Base-by-base conservation (phyloP, 1,284 basidiomycete genomes). In the Trichosporon ovoides region DNA sequence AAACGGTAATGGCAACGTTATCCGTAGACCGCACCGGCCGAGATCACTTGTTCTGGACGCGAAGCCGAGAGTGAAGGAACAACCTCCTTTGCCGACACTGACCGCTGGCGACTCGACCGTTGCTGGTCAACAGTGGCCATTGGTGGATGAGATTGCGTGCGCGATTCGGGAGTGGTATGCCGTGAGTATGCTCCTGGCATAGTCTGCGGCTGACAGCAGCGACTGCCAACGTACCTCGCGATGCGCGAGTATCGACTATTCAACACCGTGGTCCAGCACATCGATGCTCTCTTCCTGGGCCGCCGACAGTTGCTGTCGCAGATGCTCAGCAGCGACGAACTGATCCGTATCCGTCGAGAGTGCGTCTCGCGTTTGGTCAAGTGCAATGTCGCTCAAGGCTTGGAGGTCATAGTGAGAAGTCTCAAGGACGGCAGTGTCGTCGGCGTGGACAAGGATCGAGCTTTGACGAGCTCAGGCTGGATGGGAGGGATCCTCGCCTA, bases 131-230 rank as follows among this genome's bases (percentile, higher is more conserved):
- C 80, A 78, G 12, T 93, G 96, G 72, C 95, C 94, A 1, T 86
- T 98, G 68, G 85, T 98, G 54, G 95, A 98, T 77, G 95, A 98
- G 79, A 96, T 98, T 66, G 90, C 95, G 0, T 95, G 92, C 19
- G 93, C 95, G 0, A 80, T 98, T 40, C 85, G 94, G 36, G 95
- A 98, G 82, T 98, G 94, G 92, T 88, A 93, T 70, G 84, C 85
- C 28, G 82, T 95, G 55, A 70, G 74, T 68, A 0, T 5, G 31
- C 19, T 20, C n/a, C 38, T 18, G 19, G 12, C 7, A 9, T 18
- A 14, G 22, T 9, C 7, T 7, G 18, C 36, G 20, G 52, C 63
- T 70, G 53, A 68, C 53, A 12, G n/a, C 52, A 72, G 69, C 68
- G 74, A 31, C 87, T 97, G 82, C 94, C 93, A 70, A 86, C 87